Evolutionary conservation across 2,329 filamentous ascomycete species (phyloP), one percentile per base, ranked within the genome.

Genomic region (Paecilomyces dactylethromorphus): DNA sequence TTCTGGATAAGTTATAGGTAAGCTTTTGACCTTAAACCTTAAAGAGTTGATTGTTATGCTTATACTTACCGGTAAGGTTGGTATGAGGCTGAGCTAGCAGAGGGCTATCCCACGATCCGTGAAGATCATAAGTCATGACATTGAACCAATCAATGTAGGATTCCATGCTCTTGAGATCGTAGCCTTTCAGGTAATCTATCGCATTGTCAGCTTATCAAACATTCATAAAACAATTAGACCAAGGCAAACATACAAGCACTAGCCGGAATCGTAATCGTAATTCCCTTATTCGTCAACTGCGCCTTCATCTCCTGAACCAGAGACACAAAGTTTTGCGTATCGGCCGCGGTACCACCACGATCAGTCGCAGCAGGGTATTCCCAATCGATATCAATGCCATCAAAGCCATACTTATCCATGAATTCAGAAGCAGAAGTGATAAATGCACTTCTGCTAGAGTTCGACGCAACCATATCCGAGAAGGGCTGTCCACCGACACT

Each of bases 301-400:
- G 53, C 1, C 55, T 56, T 58, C 13, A 65, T 35, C 11, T 62
- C 49, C 51, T 63, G 55, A 13, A 66, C 26, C 8, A 65, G 26
- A n/a, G 45, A 53, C 1, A 67, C 66, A 51, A 68, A 72, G 59
- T 78, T 75, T 0, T 55, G 59, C 10, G 57, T 67, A 39, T 81
- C 79, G 1, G 66, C 69, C 0, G 65, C 22, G 0, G 58, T 60
- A 1, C 80, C 80, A 5, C 69, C 68, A 2, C 77, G 68, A 35
- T 77, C 75, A 24, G 70, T 65, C 2, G 78, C 76, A 1, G 56
- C 66, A 0, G 69, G 69, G 55, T 76, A 72, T 53, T 76, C 72
- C 79, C 79, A 82, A 60, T 82, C 77, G 13, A 82, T 60, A 56
- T 82, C 78, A 3, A 79, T 66, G 3, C 78, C 78, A 59, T 78